Base-by-base conservation (phyloP, 1,139 yeast genomes). In the Magnusiomyces tetraspermus region DNA sequence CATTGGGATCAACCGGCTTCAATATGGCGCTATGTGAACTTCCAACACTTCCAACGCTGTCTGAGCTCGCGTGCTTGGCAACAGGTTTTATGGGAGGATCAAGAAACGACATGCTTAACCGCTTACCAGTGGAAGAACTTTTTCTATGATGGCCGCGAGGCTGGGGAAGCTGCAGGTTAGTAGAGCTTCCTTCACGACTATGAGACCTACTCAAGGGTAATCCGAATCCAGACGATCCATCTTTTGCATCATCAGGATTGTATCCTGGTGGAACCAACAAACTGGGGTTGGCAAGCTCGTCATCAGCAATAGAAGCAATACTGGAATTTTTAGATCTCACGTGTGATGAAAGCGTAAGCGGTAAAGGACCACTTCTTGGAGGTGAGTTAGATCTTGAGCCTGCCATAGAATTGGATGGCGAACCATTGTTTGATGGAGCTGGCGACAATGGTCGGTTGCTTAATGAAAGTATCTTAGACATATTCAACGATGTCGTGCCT, bases 281-380 rank as follows among this genome's bases (percentile, higher is more conserved):
- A 24, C 13, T 21, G 19, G 26, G n/a, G 19, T 17, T 15, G 10
- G 17, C 38, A 15, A 8, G 6, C 15, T 38, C 42, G 10, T 21
- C 36, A 17, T 43, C 46, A 6, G 23, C 33, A 43, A 26, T 43
- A 22, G 46, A 26, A 10, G 19, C 36, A 21, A 30, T 6, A 10
- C 45, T 42, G 21, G 17, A 24, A 13, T 42, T 23, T 17, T 42
- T 42, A 3, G 28, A 42, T 42, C 45, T 22, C 4, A 42, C 22
- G 22, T 30, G 21, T 45, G 48, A 45, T 10, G 48, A 45, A 19
- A 45, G 41, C 3, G 40, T 45, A 2, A 45, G 28, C 2, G 48
- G 48, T 19, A 45, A 19, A 13, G 48, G 48, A 8, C 48, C 48
- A 21, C 8, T 42, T 42, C 45, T 23, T 13, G 45, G 45, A 22